Conservation (phyloP, 2,329 filamentous ascomycete species). For the Pseudocercospora eumusae region DNA sequence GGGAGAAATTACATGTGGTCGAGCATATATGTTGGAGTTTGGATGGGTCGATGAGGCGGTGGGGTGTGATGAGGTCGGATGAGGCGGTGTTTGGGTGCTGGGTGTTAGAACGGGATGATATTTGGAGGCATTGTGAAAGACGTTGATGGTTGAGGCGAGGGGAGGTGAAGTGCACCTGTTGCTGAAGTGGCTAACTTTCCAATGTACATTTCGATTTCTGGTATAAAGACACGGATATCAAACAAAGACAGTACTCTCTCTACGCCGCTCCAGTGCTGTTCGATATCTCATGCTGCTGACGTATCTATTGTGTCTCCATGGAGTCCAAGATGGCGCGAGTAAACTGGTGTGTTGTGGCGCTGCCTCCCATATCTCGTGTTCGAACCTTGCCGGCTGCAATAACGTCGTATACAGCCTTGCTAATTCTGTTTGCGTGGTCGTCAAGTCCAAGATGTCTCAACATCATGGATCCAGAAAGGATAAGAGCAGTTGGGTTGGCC, state of each 20-base stretch:
- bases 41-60: too few species aligned
- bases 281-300: neutral
- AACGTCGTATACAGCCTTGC: constrained; percentile 77
- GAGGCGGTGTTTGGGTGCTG: too few species aligned
- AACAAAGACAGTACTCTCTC: neutral
- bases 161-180: too few species aligned
- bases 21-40: too few species aligned
- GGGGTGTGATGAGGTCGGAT: too few species aligned
- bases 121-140: too few species aligned
- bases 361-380: constrained; percentile 95
- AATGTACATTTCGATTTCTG: constrained; percentile 5
- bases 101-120: too few species aligned
- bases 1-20: too few species aligned
- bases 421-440: constrained; percentile 97
- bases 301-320: constrained; percentile 65
- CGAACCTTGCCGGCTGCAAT: constrained; percentile 87
- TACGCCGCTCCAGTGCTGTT: constrained; percentile 1
- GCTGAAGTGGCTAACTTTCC: neutral
- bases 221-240: constrained; percentile 6
- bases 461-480: constrained; percentile 95
- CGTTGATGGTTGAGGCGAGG: too few species aligned
- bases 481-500: constrained; percentile 94
- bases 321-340: constrained; percentile 90
- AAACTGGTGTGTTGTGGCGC: constrained; percentile 88
- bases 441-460: constrained; percentile 95